Evolutionary conservation across 2,329 filamentous ascomycete genomes (phyloP), one percentile per base, ranked within the genome.

Genomic region (Pyricularia grisea): DNA sequence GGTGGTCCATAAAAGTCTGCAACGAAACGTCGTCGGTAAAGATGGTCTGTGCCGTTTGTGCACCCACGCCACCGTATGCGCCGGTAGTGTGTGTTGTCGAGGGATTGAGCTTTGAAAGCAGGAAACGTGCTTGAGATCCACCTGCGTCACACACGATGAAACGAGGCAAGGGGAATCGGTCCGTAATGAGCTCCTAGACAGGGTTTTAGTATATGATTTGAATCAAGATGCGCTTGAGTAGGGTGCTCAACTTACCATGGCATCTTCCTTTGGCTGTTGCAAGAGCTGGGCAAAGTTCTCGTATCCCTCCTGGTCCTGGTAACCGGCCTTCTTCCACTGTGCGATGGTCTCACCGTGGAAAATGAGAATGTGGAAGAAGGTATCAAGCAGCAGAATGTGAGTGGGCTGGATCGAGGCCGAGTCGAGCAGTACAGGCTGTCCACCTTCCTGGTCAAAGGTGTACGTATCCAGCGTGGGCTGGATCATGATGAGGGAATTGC

Each of bases 141-240:
- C 95, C 95, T n/a, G 94, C 94, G 78, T 99, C 95, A 76, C 95
- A 99, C 68, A 99, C 93, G 76, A 99, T 97, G 83, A 99, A 99
- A 70, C 95, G 92, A 25, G 95, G 95, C 5, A 99, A 87, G n/a
- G 95, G 95, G 83, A 99, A 99, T 67, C 95, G 92, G 75, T 99
- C 95, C 72, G 94, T 92, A 74, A 99, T 97, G 31, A 99, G 88
- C 78, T 99, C 95, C 92, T 96, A 74, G 25, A 14, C 63, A 5
- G 23, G 27, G 2, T 55, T 67, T 76, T 70, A 77, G 73, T 14
- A 55, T 14, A 5, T 60, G 4, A 4, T 6, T 58, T 28, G 2
- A 5, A 7, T 28, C 11, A 17, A 23, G 31, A 58, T 20, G 6
- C 27, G 23, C 3, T 23, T 23, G 30, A 11, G 4, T 17, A 36